Conservation (phyloP, 495 filamentous ascomycete genomes). For the Penicillium malachiteum region DNA sequence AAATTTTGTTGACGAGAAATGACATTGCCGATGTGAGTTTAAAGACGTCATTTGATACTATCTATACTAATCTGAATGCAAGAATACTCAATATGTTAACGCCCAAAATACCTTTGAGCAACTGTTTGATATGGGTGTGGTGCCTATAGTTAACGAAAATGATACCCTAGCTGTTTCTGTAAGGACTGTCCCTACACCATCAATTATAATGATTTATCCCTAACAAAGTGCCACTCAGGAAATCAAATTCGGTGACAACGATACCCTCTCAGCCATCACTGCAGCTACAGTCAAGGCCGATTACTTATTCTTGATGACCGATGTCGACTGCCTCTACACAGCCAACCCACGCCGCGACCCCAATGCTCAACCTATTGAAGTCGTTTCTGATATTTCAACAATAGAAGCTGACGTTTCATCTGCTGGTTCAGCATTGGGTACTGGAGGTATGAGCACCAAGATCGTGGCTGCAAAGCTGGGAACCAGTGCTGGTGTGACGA, state of each 20-base stretch:
- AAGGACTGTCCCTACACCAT: slow-evolving; percentile 13
- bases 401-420: slow-evolving; percentile 91
- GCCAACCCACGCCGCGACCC: slow-evolving; percentile 85
- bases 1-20: slow-evolving; percentile 92
- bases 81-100: slow-evolving; percentile 93
- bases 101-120: slow-evolving; percentile 91
- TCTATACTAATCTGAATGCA: slow-evolving; percentile 12
- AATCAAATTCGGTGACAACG: slow-evolving; percentile 99
- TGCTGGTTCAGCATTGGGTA: slow-evolving; percentile 83
- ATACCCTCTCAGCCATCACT: slow-evolving; percentile 93
- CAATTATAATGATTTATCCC: neutral
- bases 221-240: slow-evolving; percentile 48
- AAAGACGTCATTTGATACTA: neutral
- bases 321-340: slow-evolving; percentile 96
- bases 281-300: slow-evolving; percentile 97
- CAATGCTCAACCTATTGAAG: slow-evolving; percentile 84
- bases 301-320: slow-evolving; percentile 97
- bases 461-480: slow-evolving; percentile 92
- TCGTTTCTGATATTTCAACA: slow-evolving; percentile 82
- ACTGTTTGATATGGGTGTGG: slow-evolving; percentile 90
- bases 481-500: slow-evolving; percentile 92
- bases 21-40: slow-evolving; percentile 87
- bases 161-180: slow-evolving; percentile 91
- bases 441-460: slow-evolving; percentile 98
- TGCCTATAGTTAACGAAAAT: slow-evolving; percentile 98